Evolutionary conservation across 2,329 filamentous ascomycete genomes (phyloP).

Genomic region (Pyrenochaeta sp.): DNA sequence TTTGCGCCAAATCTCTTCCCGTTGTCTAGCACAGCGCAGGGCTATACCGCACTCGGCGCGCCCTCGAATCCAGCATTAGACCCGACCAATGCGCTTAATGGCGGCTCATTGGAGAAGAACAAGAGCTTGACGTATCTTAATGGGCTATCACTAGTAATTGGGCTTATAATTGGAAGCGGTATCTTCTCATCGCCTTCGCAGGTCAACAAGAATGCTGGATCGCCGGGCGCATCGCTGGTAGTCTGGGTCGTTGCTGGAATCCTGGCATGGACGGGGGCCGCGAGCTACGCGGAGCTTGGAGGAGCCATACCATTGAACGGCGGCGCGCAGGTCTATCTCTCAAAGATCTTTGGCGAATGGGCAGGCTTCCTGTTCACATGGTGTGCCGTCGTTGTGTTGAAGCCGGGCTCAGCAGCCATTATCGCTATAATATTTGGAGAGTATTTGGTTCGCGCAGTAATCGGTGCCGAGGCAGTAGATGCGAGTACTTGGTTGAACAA

Average conservation of each 20-base stretch:
- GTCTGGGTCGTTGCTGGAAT: constrained; percentile 92
- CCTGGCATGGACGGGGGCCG: constrained; percentile 93
- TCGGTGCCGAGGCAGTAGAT: constrained; percentile 84
- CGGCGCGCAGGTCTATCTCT: constrained; percentile 90
- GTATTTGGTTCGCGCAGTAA: constrained; percentile 87
- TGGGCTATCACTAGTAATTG: constrained; percentile 87
- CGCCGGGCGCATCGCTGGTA: constrained; percentile 87
- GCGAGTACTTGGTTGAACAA: constrained; percentile 92
- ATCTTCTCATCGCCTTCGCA: constrained; percentile 96
- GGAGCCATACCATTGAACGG: constrained; percentile 96
- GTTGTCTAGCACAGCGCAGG: constrained; percentile 78
- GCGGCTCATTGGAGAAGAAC: constrained; percentile 88
- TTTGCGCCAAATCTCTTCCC: constrained; percentile 94
- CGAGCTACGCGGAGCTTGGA: constrained; percentile 94
- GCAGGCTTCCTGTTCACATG: constrained; percentile 95
- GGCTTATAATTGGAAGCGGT: constrained; percentile 92
- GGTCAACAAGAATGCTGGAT: constrained; percentile 90
- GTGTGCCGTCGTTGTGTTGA: constrained; percentile 92
- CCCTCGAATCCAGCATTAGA: constrained; percentile 68
- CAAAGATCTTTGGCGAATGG: constrained; percentile 95
- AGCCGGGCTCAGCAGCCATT: constrained; percentile 92
- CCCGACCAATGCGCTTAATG: constrained; percentile 67
- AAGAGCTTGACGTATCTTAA: constrained; percentile 97
- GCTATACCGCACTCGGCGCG: constrained; percentile 85
- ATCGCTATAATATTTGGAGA: constrained; percentile 98